A percentile compares a stretch with the other conserved stretches of the same genome.
phyloP scores from a whole-genome alignment of 495 filamentous ascomycete genomes.

The Penicillium daleae region DNA sequence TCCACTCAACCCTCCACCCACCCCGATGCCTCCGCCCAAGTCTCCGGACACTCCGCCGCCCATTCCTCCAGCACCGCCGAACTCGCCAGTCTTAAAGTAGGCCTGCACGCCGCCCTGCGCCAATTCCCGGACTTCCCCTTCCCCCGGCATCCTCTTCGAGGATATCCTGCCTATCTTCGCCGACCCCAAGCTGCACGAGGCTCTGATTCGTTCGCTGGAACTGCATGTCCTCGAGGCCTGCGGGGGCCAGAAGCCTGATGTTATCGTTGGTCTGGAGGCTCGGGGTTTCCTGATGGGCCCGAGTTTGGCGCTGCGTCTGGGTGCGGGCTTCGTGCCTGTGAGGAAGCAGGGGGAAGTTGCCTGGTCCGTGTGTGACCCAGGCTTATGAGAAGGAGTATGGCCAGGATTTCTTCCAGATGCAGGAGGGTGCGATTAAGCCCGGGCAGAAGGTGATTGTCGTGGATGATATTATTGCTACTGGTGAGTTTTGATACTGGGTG shows the following conservation, averaged over 20 bases:
- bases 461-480: constrained; percentile 98
- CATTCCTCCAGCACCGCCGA: constrained; percentile 75
- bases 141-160: constrained; percentile 93
- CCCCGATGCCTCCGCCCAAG: constrained; percentile 53
- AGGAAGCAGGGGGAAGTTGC: constrained; percentile 96
- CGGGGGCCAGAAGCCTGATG: constrained; percentile 70
- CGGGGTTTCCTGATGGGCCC: constrained; percentile 96
- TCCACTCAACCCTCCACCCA: constrained; percentile 49
- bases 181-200: constrained; percentile 70
- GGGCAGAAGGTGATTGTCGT: constrained; percentile 91
- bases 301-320: constrained; percentile 80
- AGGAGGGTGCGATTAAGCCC: constrained; percentile 77
- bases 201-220: constrained; percentile 84
- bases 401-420: constrained; percentile 95
- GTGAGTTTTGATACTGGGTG: constrained; percentile 52
- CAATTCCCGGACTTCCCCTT: constrained; percentile 94
- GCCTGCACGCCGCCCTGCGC: constrained; percentile 61
- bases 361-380: constrained; percentile 82
- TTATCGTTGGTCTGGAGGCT: constrained; percentile 91
- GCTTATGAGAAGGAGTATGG: constrained; percentile 96
- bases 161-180: constrained; percentile 98
- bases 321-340: constrained; percentile 90
- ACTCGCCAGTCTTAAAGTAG: constrained; percentile 94
- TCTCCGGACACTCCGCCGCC: constrained; percentile 52
- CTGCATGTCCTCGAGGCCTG: constrained; percentile 68